Evolutionary conservation across 139 green algal species (phyloP).

Genomic region (Chlamydomonas asymmetrica): DNA sequence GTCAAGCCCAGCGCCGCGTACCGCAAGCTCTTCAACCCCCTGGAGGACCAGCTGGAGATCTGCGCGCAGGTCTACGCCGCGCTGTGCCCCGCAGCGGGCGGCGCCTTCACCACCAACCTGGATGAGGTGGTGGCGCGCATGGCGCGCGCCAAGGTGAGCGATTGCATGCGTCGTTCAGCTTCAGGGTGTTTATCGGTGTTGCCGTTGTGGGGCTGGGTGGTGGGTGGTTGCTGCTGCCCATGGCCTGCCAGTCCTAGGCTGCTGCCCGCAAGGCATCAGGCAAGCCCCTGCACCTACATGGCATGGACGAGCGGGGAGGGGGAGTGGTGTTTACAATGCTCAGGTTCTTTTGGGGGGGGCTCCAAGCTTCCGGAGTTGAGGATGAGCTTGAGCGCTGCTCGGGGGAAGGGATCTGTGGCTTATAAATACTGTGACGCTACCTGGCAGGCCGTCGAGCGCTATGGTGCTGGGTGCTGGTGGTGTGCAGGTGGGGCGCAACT

Average conservation of each 20-base stretch:
- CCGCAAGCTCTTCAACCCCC: constrained; percentile 53
- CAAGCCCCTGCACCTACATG: no score
- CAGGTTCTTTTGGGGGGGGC: no score
- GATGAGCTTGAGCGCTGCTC: no score
- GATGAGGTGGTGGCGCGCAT: constrained; percentile 74
- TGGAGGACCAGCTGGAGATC: constrained; percentile 63
- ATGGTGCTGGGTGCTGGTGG: background rate
- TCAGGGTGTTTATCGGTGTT: no score
- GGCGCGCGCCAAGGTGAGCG: constrained; percentile 59
- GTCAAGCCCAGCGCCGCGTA: constrained; percentile 43
- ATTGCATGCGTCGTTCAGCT: background rate
- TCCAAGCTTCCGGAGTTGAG: no score
- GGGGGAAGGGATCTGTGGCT: background rate
- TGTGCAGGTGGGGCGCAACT: constrained; percentile 60
- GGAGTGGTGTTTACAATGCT: no score
- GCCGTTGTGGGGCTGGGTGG: no score
- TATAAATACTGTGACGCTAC: no score
- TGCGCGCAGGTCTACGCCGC: constrained; percentile 43
- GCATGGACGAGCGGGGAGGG: background rate
- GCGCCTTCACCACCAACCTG: constrained; percentile 39
- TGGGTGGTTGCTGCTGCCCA: no score
- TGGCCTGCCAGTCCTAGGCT: no score
- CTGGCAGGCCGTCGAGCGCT: background rate
- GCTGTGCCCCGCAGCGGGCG: constrained; percentile 48
- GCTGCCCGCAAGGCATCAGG: no score